Evolutionary conservation across 106 monocot genomes (phyloP).

Genomic region (Apostasia ramifera): DNA sequence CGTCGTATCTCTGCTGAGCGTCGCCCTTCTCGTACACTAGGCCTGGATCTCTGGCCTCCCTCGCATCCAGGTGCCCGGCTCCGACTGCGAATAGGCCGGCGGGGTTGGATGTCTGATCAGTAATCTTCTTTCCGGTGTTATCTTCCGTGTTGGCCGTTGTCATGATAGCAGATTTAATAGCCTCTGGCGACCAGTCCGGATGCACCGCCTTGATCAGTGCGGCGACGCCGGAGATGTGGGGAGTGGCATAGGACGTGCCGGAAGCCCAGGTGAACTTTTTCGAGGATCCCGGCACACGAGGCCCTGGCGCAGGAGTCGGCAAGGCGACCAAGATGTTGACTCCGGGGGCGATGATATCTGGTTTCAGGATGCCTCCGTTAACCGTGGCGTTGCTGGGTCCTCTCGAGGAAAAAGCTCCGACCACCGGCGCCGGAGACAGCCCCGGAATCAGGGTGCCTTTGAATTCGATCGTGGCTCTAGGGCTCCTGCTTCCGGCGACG

Average conservation of each 20-base stretch:
- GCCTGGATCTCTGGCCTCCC: conserved; percentile 8
- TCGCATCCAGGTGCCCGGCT: background rate
- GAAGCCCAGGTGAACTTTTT: background rate
- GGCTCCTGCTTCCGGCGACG: background rate
- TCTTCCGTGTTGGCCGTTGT: conserved; percentile 1
- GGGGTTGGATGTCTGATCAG: background rate
- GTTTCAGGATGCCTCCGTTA: conserved; percentile 31
- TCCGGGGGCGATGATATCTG: conserved; percentile 36
- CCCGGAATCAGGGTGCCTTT: conserved; percentile 17
- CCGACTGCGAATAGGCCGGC: conserved; percentile 1
- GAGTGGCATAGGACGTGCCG: conserved; percentile 46
- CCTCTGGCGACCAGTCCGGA: conserved; percentile 1
- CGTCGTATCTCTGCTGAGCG: background rate
- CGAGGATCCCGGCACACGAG: conserved; percentile 1
- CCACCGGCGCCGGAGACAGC: conserved; percentile 9
- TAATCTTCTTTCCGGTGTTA: background rate
- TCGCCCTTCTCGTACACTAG: conserved; percentile 7
- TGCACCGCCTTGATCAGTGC: conserved; percentile 1
- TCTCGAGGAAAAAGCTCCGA: conserved; percentile 29
- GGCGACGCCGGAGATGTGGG: conserved; percentile 40
- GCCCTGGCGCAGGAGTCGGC: conserved; percentile 20
- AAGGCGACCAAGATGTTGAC: conserved; percentile 19
- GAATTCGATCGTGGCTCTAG: conserved; percentile 20
- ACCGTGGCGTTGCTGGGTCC: conserved; percentile 13
- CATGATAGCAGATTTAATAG: conserved; percentile 11